Conservation (phyloP, 2,329 filamentous ascomycete species). For the Fusarium sp. region DNA sequence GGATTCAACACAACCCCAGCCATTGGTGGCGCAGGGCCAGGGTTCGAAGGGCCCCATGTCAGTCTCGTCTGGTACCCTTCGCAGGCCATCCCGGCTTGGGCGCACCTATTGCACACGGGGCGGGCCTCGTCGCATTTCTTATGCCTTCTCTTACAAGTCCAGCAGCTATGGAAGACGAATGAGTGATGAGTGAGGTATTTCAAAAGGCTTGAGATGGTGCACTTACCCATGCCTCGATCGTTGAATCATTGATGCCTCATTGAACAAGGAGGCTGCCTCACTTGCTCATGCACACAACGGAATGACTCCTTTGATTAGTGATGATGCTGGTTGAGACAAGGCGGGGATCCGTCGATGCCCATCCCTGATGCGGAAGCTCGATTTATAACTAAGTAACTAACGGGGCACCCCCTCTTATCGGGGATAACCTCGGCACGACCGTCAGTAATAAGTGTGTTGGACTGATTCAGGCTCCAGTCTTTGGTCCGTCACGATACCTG, state of each 20-base stretch:
- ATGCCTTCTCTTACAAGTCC: constrained; percentile 28
- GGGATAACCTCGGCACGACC: neutral
- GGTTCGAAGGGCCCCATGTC: constrained; percentile 19
- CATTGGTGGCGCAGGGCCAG: neutral
- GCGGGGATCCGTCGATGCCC: neutral
- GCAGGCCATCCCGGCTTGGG: constrained; percentile 17
- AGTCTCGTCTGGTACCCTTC: constrained; percentile 28
- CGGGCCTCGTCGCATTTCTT: constrained; percentile 30
- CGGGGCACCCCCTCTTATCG: neutral
- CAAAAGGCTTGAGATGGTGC: neutral
- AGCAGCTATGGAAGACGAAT: constrained; percentile 9
- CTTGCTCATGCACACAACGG: neutral
- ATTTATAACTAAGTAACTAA: neutral
- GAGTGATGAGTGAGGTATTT: neutral
- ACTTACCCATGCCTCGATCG: neutral
- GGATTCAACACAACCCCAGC: constrained; percentile 18
- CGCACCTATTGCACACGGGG: constrained; percentile 20
- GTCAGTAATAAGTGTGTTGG: neutral
- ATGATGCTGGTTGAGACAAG: neutral
- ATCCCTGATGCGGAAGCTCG: neutral
- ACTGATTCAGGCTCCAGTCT: neutral
- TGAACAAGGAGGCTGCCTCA: neutral
- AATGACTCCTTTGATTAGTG: neutral
- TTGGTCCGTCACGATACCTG: neutral
- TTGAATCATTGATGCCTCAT: neutral